These are phyloP conservation scores for Curvularia eragrostidis DNA, from an alignment of 2,329 filamentous ascomycete species.

Conservation along the genomic window DNA sequence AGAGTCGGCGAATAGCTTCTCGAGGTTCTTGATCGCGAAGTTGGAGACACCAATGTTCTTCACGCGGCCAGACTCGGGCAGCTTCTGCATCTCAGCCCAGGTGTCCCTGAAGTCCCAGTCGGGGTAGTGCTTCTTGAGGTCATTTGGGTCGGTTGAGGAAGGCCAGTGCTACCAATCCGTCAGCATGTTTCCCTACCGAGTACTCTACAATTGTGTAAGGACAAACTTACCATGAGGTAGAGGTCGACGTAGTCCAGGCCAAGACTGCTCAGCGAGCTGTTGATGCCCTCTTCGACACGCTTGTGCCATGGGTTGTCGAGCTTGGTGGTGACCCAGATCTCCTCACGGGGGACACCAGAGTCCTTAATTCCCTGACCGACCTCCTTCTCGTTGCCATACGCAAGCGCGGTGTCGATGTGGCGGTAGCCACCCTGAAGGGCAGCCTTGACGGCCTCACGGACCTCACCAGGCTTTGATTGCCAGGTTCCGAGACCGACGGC, in stretches of 20 bases:
- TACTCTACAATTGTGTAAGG: background rate
- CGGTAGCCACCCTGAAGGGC: conserved; percentile 74
- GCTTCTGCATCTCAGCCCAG: conserved; percentile 74
- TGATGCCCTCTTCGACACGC: conserved; percentile 64
- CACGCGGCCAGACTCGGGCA: conserved; percentile 72
- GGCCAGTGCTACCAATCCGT: conserved; percentile 61
- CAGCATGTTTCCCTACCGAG: conserved; percentile 1
- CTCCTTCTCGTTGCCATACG: conserved; percentile 80
- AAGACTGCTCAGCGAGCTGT: conserved; percentile 67
- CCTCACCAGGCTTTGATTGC: conserved; percentile 74
- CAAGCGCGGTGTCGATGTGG: conserved; percentile 78
- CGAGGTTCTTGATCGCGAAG: conserved; percentile 80
- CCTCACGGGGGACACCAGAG: conserved; percentile 67
- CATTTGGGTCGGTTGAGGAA: conserved; percentile 65
- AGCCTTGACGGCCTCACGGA: conserved; percentile 72
- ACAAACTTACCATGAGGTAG: conserved; percentile 62
- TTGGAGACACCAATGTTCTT: conserved; percentile 86
- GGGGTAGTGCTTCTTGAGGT: conserved; percentile 70
- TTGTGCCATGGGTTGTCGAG: conserved; percentile 79
- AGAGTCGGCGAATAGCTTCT: conserved; percentile 72
- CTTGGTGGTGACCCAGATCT: conserved; percentile 82
- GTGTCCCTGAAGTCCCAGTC: conserved; percentile 87
- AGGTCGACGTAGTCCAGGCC: conserved; percentile 72
- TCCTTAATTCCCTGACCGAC: conserved; percentile 75
- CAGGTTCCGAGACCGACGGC: conserved; percentile 79